Base-by-base conservation (phyloP, 1,284 basidiomycete species). In the Lignosus rhinocerotis region DNA sequence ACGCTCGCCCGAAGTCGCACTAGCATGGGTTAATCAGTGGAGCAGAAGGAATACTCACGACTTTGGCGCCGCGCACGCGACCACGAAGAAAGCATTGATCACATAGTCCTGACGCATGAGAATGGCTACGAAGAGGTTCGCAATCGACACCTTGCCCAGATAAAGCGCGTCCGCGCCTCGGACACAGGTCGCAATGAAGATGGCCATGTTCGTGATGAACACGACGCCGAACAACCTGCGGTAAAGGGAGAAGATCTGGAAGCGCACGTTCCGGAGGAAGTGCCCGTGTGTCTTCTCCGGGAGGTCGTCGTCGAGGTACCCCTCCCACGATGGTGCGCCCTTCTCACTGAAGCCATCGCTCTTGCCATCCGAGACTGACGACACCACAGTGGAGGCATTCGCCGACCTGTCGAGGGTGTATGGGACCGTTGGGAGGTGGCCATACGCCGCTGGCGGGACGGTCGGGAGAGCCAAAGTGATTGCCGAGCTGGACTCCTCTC, bases 21-120 rank as follows among this genome's bases (percentile, higher is more conserved):
- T 25, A 25, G 25, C 25, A 25, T 25, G 25, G 25, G 25, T 25
- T 25, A 25, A 25, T 25, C 25, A 25, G 25, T 25, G 34, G 48
- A 33, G 19, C 17, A 14, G 12, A 30, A 42, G 25, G 16, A 31
- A 51, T 14, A 74, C 75, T 66, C 65, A 82, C 79, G 80, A 79
- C n/a, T 69, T 41, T 17, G 81, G 80, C 19, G 80, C 76, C 39
- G 79, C 72, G 52, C 78, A 80, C 58, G 76, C 79, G 14, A 80
- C 72, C 44, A 75, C 76, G 72, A 81, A 84, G 65, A 83, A 80
- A 1, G 76, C 72, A 61, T 85, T 83, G 59, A 84, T 76, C 38
- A 85, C 79, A 61, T 83, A 80, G 63, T 83, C 83, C 70, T 85
- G 82, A 12, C 83, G 78, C 79, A 86, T 83, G 19, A 84, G 70